Evolutionary conservation across 2,329 filamentous ascomycete species (phyloP), one percentile per base, ranked within the genome.

Genomic region (Cyanodermella asteris): DNA sequence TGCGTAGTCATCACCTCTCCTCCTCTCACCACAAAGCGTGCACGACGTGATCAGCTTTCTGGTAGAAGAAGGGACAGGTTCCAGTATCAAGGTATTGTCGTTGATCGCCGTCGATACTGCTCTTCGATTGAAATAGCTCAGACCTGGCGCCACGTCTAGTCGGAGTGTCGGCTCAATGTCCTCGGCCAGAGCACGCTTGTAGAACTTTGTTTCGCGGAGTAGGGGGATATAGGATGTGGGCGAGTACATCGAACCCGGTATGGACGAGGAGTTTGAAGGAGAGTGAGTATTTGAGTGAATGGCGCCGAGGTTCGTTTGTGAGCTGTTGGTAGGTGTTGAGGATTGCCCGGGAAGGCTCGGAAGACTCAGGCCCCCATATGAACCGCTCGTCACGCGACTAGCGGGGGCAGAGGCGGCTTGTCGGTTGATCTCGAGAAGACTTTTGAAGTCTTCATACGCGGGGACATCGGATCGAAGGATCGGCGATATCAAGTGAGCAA

Each of bases 151-250:
- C 3, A 69, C 63, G 45, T 97, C 87, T 4, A 97, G 63, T 20
- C 87, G 71, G 7, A 97, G 55, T 0, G 87, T 91, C 1, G 87
- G 87, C 43, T 97, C 87, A 28, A 97, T 78, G 41, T 97, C 87
- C 46, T 97, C 87, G 12, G 67, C 61, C 14, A 94, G 50, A 5
- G 71, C 72, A 23, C 87, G 71, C 53, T 94, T 94, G 54, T 84
- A 97, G 43, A 94, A 97, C 35, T 75, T 78, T 15, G 75, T 78
- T 28, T 94, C 87, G 42, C 32, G 5, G 29, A 32, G 16, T 34
- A 41, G 3, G 29, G 20, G 18, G 32, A 34, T 13, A 36, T 27
- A 34, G 51, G 18, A 4, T 27, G 22, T 9, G 39, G 35, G 38
- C 28, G 49, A 51, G 27, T 43, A 44, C 34, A 51, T 53, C 8